Evolutionary conservation across 139 green algal genomes (phyloP).

Genomic region (Coccomyxa sp.): DNA sequence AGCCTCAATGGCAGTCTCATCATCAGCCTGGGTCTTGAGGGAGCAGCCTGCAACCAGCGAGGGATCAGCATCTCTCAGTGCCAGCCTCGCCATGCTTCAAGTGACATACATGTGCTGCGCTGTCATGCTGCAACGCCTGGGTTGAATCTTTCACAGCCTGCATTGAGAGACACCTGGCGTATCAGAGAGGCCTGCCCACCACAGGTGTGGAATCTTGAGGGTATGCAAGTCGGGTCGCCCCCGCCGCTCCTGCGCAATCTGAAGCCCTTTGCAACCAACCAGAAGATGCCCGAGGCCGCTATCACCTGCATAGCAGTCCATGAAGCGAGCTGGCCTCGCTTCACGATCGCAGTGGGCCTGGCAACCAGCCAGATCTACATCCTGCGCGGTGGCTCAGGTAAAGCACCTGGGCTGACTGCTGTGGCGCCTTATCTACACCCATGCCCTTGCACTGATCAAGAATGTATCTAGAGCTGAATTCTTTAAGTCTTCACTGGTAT

Average conservation of each 20-base stretch:
- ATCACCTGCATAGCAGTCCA: conserved; percentile 36
- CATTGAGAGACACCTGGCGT: background rate
- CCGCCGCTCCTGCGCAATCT: conserved; percentile 18
- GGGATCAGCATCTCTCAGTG: too few relatives aligned
- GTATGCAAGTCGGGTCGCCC: background rate
- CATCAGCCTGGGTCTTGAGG: too few relatives aligned
- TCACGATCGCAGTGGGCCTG: conserved; percentile 32
- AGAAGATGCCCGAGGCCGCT: conserved; percentile 48
- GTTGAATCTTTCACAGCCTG: conserved; percentile 7
- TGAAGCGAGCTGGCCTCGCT: conserved; percentile 2
- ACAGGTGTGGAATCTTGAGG: conserved; percentile 19
- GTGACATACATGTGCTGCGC: too few relatives aligned
- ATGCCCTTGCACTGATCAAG: background rate
- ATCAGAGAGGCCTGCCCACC: too few relatives aligned
- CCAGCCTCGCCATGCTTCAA: too few relatives aligned
- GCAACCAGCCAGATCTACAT: conserved; percentile 37
- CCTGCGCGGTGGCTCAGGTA: conserved; percentile 25
- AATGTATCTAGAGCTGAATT: background rate
- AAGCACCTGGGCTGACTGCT: too few relatives aligned
- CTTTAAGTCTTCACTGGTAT: too few relatives aligned
- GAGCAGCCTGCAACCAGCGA: too few relatives aligned
- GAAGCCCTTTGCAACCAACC: conserved; percentile 26
- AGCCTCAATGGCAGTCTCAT: too few relatives aligned
- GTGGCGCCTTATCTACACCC: background rate
- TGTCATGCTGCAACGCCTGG: too few relatives aligned